These are phyloP conservation scores for Sporodiniella umbellata DNA, from an alignment of 371 early-diverging fungal species.

Conservation along the genomic window DNA sequence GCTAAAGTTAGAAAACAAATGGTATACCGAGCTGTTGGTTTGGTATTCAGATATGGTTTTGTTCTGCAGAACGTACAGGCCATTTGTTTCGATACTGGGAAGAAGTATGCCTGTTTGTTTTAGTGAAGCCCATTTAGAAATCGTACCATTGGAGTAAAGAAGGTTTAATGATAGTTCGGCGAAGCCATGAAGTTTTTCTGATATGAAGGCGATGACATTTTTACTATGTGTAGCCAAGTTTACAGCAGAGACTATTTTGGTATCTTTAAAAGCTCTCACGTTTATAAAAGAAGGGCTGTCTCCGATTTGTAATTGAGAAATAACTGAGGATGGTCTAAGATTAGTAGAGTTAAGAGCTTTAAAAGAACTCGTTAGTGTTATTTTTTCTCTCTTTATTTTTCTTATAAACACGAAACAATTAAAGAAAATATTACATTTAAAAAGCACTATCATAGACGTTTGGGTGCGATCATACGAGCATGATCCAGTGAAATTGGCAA, in stretches of 20 bases:
- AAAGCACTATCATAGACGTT: neutral
- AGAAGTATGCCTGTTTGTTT: neutral
- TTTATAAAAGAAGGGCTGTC: neutral
- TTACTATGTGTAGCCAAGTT: neutral
- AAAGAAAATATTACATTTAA: neutral
- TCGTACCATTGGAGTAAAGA: neutral
- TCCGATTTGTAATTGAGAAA: neutral
- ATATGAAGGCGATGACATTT: neutral
- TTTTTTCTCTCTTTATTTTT: neutral
- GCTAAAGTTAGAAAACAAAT: neutral
- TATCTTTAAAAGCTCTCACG: neutral
- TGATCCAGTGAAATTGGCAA: neutral
- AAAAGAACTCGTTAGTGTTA: neutral
- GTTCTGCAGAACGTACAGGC: neutral
- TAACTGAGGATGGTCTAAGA: neutral
- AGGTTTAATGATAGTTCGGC: neutral
- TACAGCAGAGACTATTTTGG: neutral
- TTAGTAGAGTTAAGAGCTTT: neutral
- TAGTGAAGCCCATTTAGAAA: neutral
- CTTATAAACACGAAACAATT: neutral
- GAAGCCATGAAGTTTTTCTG: neutral
- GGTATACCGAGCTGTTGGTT: neutral
- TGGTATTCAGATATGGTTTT: neutral
- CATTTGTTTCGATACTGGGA: neutral
- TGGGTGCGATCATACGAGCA: slow-evolving; percentile 6